Evolutionary conservation across 441 rosid genomes (phyloP).

Genomic region (Populus hybrid): DNA sequence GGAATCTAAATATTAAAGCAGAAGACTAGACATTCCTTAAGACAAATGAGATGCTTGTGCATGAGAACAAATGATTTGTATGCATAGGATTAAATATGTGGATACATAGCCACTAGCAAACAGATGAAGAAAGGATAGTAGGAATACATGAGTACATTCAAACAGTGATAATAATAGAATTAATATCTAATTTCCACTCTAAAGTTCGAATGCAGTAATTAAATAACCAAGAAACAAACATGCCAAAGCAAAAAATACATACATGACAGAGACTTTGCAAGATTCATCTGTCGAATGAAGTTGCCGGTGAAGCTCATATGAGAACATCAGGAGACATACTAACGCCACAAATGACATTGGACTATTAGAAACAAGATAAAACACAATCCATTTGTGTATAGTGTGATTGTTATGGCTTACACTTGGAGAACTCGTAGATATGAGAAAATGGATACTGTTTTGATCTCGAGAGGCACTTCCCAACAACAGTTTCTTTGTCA

Average conservation of each 20-base stretch:
- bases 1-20: not conserved
- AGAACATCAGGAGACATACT: conserved; percentile 78
- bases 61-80: not conserved
- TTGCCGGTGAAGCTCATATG: conserved; percentile 72
- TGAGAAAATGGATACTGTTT: conserved; percentile 60
- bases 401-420: conserved; percentile 38
- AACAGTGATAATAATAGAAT: not conserved
- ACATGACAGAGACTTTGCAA: conserved; percentile 65
- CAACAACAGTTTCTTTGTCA: conserved; percentile 57
- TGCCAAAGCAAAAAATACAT: conserved; percentile 23
- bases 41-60: not conserved
- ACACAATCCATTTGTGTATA: conserved; percentile 1
- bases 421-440: conserved; percentile 72
- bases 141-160: not conserved
- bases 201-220: not conserved
- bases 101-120: not conserved
- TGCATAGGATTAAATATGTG: not conserved
- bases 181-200: not conserved
- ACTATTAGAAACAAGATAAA: conserved; percentile 21
- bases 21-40: not conserved
- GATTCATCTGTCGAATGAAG: conserved; percentile 43
- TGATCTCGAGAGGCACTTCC: conserved; percentile 44
- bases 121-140: not conserved
- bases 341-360: conserved; percentile 18
- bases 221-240: conserved; percentile 6